Evolutionary conservation across 805 yeast genomes (phyloP).

Genomic region (Yarrowia hollandica): DNA sequence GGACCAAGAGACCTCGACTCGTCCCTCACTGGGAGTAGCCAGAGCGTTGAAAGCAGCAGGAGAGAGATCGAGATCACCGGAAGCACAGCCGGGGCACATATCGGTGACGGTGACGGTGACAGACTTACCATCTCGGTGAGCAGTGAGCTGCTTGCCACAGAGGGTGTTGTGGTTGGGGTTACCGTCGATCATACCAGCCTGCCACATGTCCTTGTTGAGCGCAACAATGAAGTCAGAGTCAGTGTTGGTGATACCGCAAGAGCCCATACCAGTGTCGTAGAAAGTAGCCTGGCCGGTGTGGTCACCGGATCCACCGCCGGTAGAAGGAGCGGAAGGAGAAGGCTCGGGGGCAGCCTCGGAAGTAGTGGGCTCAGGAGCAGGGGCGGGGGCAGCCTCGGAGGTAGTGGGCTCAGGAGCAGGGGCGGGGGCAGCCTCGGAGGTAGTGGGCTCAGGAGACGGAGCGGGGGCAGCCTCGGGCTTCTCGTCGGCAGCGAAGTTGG

Average conservation of each 20-base stretch:
- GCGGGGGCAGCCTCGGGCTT: background rate
- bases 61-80: constrained; percentile 57
- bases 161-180: constrained; percentile 46
- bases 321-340: constrained; percentile 28
- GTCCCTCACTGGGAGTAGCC: constrained; percentile 55
- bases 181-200: constrained; percentile 47
- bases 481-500: constrained; percentile 9
- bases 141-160: constrained; percentile 56
- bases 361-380: constrained; percentile 21
- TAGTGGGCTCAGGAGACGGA: background rate
- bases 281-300: constrained; percentile 37
- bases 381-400: constrained; percentile 26
- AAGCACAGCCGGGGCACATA: constrained; percentile 55
- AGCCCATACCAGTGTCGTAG: constrained; percentile 46
- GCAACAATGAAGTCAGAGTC: constrained; percentile 57
- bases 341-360: constrained; percentile 27
- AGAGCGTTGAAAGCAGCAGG: constrained; percentile 57
- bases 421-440: background rate
- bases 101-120: constrained; percentile 60
- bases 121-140: constrained; percentile 50
- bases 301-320: constrained; percentile 29
- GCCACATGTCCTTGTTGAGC: constrained; percentile 47
- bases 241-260: constrained; percentile 53
- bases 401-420: constrained; percentile 26
- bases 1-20: constrained; percentile 55